Conservation (phyloP, 2,329 filamentous ascomycete genomes). For the Apiospora arundinis region DNA sequence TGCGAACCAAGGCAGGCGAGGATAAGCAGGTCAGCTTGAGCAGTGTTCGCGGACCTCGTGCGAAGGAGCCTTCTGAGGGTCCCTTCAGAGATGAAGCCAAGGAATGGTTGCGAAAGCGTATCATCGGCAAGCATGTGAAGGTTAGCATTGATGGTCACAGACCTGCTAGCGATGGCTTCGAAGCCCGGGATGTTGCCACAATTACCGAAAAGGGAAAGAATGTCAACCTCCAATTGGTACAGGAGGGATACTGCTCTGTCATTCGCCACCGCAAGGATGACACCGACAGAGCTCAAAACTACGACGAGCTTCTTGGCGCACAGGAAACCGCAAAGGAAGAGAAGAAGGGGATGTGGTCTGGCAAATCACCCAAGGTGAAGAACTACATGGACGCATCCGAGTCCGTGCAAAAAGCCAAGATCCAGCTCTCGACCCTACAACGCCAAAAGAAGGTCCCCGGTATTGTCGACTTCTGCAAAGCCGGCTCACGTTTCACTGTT, state of each 20-base stretch:
- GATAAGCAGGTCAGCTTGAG: conserved; percentile 93
- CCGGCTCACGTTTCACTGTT: conserved; percentile 92
- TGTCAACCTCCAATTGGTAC: conserved; percentile 82
- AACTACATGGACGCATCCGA: conserved; percentile 91
- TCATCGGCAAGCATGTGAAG: conserved; percentile 95
- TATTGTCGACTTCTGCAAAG: conserved; percentile 96
- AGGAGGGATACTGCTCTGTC: conserved; percentile 91
- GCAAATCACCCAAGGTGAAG: conserved; percentile 83
- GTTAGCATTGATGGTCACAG: conserved; percentile 90
- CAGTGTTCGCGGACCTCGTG: conserved; percentile 92
- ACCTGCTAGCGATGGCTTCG: conserved; percentile 86
- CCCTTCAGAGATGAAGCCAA: conserved; percentile 94
- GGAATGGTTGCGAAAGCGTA: conserved; percentile 89
- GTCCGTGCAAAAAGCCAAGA: conserved; percentile 91
- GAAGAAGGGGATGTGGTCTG: conserved; percentile 93
- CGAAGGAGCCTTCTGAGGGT: conserved; percentile 83
- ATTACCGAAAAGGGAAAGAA: conserved; percentile 86
- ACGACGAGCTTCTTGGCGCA: conserved; percentile 84
- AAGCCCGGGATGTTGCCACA: conserved; percentile 93
- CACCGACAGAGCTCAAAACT: conserved; percentile 90
- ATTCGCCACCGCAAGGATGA: conserved; percentile 96
- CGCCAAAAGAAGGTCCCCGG: conserved; percentile 92
- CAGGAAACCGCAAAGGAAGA: conserved; percentile 85
- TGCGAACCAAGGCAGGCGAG: conserved; percentile 81
- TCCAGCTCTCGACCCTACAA: conserved; percentile 85